Evolutionary conservation across 352 stramenopile species (phyloP).

Genomic region (Phytophthora idaei): DNA sequence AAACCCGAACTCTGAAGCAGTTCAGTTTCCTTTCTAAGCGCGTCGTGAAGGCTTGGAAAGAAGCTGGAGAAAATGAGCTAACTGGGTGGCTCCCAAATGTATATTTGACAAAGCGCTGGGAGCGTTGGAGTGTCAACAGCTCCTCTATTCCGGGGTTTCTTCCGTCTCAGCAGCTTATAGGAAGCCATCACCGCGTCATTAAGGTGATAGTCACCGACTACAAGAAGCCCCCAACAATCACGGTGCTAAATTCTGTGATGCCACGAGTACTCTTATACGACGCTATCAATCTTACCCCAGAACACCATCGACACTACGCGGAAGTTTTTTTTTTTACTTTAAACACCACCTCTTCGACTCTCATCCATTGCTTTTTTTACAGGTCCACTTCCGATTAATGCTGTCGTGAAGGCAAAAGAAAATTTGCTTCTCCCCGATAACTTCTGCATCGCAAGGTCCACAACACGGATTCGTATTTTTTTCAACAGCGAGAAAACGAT

Average conservation of each 20-base stretch:
- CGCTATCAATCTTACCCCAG: neutral
- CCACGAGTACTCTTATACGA: constrained; percentile 10
- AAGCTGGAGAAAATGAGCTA: neutral
- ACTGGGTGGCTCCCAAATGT: constrained; percentile 4
- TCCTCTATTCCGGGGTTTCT: constrained; percentile 13
- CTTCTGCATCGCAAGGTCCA: too few relatives aligned
- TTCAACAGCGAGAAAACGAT: too few relatives aligned
- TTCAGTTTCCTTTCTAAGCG: constrained; percentile 11
- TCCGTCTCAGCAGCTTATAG: constrained; percentile 12
- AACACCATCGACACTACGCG: neutral
- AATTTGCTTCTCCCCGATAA: too few relatives aligned
- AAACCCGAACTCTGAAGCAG: constrained; percentile 8
- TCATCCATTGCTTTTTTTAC: too few relatives aligned
- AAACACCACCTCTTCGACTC: too few relatives aligned
- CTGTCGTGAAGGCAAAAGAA: too few relatives aligned
- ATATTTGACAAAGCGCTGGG: constrained; percentile 8
- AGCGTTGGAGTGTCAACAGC: constrained; percentile 14
- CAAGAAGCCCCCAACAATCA: constrained; percentile 10
- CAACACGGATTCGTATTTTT: too few relatives aligned
- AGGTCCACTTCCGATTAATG: too few relatives aligned
- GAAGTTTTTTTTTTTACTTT: neutral
- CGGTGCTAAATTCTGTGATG: constrained; percentile 16
- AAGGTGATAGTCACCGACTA: constrained; percentile 21
- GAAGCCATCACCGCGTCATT: constrained; percentile 19
- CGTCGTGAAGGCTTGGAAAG: constrained; percentile 1